Conservation (phyloP, 2,329 filamentous ascomycete genomes). For the Aspergillus sp. region DNA sequence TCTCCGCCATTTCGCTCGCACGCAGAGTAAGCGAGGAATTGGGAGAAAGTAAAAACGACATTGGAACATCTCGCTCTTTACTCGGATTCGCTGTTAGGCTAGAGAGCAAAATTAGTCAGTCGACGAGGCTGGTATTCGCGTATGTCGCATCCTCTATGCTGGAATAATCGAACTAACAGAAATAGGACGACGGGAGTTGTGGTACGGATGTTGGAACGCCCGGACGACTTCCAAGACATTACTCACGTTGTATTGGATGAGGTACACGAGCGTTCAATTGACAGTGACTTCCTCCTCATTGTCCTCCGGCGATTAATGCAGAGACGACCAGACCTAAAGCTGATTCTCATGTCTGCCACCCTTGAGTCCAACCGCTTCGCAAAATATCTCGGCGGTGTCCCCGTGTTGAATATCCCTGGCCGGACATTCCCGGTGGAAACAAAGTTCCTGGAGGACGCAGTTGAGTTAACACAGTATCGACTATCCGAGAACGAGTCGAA, state of each 20-base stretch:
- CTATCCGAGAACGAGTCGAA: slow-evolving; percentile 59
- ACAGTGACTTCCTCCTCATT: slow-evolving; percentile 93
- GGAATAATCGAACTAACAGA: slow-evolving; percentile 12
- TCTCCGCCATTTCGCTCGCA: slow-evolving; percentile 92
- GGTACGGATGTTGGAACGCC: slow-evolving; percentile 94
- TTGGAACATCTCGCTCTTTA: slow-evolving; percentile 79
- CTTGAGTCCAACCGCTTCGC: slow-evolving; percentile 92
- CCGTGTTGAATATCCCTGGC: slow-evolving; percentile 85
- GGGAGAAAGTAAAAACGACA: slow-evolving; percentile 76
- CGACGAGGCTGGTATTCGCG: slow-evolving; percentile 85
- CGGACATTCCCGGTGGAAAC: slow-evolving; percentile 90
- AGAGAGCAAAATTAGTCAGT: slow-evolving; percentile 78
- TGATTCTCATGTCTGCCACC: slow-evolving; percentile 96
- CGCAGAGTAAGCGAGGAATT: slow-evolving; percentile 92
- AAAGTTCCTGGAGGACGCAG: slow-evolving; percentile 85
- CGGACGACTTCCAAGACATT: slow-evolving; percentile 81
- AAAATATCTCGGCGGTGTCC: slow-evolving; percentile 79
- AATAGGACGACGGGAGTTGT: slow-evolving; percentile 71
- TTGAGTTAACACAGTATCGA: slow-evolving; percentile 78
- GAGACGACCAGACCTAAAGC: slow-evolving; percentile 78
- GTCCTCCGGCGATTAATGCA: slow-evolving; percentile 80
- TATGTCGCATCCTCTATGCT: slow-evolving; percentile 46
- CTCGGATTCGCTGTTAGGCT: slow-evolving; percentile 93
- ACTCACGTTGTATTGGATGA: slow-evolving; percentile 97
- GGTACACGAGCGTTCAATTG: slow-evolving; percentile 93